A percentile compares a stretch with the other conserved stretches of the same genome.
These are phyloP conservation scores for Anisodus tanguticus DNA, from an alignment of 257 asterid species.

Conservation along the genomic window DNA sequence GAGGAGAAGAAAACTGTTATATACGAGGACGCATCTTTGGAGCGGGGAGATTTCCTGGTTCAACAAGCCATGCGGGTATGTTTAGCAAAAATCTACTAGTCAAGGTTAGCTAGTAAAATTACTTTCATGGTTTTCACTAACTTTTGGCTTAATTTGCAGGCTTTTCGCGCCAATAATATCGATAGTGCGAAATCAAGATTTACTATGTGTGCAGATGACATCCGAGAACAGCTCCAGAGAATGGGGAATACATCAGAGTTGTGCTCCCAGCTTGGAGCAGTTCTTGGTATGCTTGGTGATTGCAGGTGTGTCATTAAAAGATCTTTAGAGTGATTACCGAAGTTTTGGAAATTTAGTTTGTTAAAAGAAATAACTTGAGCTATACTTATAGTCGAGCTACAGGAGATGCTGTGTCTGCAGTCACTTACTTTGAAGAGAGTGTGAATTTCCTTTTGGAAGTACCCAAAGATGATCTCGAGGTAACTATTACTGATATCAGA, in stretches of 20 bases:
- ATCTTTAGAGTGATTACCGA: neutral
- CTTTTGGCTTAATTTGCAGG: conserved; percentile 50
- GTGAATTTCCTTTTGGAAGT: conserved; percentile 73
- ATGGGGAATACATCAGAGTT: conserved; percentile 77
- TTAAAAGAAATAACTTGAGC: conserved; percentile 10
- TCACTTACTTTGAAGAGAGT: conserved; percentile 86
- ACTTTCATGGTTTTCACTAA: conserved; percentile 25
- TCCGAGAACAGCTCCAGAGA: conserved; percentile 77
- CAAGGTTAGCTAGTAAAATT: conserved; percentile 18
- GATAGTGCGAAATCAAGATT: conserved; percentile 95
- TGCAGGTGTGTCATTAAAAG: conserved; percentile 65
- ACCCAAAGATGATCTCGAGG: conserved; percentile 83
- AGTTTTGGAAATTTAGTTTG: conserved; percentile 21
- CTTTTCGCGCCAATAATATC: conserved; percentile 86
- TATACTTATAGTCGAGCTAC: conserved; percentile 70
- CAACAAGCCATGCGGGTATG: conserved; percentile 99
- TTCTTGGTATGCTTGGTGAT: conserved; percentile 96
- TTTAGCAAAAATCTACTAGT: conserved; percentile 30
- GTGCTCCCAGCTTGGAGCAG: conserved; percentile 98
- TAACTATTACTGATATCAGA: conserved; percentile 24
- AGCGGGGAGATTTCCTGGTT: conserved; percentile 91
- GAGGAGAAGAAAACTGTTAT: conserved; percentile 67
- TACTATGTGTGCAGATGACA: conserved; percentile 80
- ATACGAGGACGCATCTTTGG: conserved; percentile 95
- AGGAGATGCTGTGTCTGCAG: conserved; percentile 84